phyloP scores from a whole-genome alignment of 371 early-diverging fungal species.

The Mucor velutinosus region DNA sequence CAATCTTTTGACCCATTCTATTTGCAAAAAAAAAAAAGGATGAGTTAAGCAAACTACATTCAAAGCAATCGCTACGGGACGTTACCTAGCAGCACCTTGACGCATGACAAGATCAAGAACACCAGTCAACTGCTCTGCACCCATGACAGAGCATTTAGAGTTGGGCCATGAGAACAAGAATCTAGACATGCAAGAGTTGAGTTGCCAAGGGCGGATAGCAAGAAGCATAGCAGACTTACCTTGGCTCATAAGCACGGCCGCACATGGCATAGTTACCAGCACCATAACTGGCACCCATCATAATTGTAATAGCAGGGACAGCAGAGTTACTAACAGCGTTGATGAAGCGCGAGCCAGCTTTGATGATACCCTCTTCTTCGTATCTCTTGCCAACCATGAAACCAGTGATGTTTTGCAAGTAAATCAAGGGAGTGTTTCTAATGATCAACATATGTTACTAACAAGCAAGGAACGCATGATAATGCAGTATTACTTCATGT shows the following conservation, averaged over 20 bases:
- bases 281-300: slow-evolving; percentile 79
- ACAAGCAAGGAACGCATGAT: not conserved
- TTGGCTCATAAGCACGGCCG: slow-evolving; percentile 74
- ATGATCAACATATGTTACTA: not conserved
- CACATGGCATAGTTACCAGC: slow-evolving; percentile 86
- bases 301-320: slow-evolving; percentile 75
- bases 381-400: slow-evolving; percentile 82
- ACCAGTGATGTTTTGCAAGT: slow-evolving; percentile 77
- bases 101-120: slow-evolving; percentile 75
- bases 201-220: not conserved
- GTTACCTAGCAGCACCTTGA: slow-evolving; percentile 65
- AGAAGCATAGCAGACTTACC: slow-evolving; percentile 24
- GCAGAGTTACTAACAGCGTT: slow-evolving; percentile 75
- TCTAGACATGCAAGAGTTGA: slow-evolving; percentile 18
- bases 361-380: slow-evolving; percentile 80
- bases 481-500: slow-evolving; percentile 51
- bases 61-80: no score
- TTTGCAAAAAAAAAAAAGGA: not conserved
- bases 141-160: slow-evolving; percentile 79
- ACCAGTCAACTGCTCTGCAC: slow-evolving; percentile 73
- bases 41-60: no score
- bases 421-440: slow-evolving; percentile 68
- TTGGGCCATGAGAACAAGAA: slow-evolving; percentile 82
- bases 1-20: slow-evolving; percentile 53
- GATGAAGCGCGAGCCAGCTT: slow-evolving; percentile 77